Evolutionary conservation across 805 yeast genomes (phyloP), one percentile per base, ranked within the genome.

Genomic region (Cephaloascus fragrans): DNA sequence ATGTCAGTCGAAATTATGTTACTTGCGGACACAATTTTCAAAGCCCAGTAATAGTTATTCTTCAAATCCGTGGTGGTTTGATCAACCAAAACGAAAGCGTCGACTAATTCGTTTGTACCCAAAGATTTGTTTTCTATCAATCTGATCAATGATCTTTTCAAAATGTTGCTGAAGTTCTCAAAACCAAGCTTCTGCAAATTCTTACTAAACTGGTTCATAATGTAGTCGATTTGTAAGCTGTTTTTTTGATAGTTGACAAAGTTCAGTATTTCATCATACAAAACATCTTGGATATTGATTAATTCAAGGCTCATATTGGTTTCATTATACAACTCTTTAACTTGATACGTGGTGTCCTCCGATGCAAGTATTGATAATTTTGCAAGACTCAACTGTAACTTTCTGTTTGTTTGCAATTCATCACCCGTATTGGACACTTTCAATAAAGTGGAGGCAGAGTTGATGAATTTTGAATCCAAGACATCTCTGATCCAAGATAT

Each of bases 401-500:
- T 75, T 47, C 71, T 72, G 46, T 69, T 71, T 10, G 57, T 57
- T 34, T 69, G 61, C 8, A 58, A 50, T 19, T 73, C 75, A 15
- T 69, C 70, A 2, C 52, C 44, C 3, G 66, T 53, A 12, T 63
- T 58, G 3, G 69, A 61, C 19, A 75, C 68, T 1, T 57, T 51
- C 3, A 63, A 48, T 23, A 87, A 59, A 1, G 67, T 62, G 12
- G 53, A 48, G 1, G 80, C 61, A 0, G 88, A 90, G 2, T 56
- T 50, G 3, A 38, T 45, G 51, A 68, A 83, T 8, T 76, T 63
- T 3, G 64, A 65, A 44, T 67, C 74, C 26, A 75, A 53, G 12
- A 86, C 55, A 41, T 80, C 72, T 40, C 75, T 69, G 17, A 87
- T 79, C 96, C 96, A 88, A 2, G 85, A 70, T 37, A 84, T 70